phyloP scores from a whole-genome alignment of 1,139 yeast genomes.

The Nakaseomyces uthaithaninus region DNA sequence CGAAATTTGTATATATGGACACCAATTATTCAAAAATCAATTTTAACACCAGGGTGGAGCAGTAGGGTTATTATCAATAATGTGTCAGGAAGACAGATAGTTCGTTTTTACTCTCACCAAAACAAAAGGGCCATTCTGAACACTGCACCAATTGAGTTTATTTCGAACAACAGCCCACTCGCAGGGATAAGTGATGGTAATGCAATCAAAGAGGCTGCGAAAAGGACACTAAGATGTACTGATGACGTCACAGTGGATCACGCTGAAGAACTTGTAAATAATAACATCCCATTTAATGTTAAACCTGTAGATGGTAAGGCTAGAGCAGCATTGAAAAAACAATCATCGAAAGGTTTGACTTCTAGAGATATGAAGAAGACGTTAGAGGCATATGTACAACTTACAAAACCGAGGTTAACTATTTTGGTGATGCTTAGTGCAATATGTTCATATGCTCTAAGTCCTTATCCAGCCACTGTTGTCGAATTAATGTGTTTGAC shows the following conservation, averaged over 20 bases:
- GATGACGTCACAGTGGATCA: slow-evolving; percentile 24
- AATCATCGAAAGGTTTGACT: slow-evolving; percentile 11
- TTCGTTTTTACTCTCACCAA: neutral
- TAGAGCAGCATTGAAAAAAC: slow-evolving; percentile 12
- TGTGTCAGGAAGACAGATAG: neutral
- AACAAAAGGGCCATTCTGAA: slow-evolving; percentile 18
- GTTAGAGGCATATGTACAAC: slow-evolving; percentile 57
- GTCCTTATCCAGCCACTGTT: slow-evolving; percentile 71
- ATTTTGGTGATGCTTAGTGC: slow-evolving; percentile 83
- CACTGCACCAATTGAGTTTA: slow-evolving; percentile 34
- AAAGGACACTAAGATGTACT: slow-evolving; percentile 34
- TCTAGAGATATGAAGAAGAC: slow-evolving; percentile 31
- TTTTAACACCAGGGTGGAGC: neutral
- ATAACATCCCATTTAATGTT: slow-evolving; percentile 47
- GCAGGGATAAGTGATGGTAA: slow-evolving; percentile 7
- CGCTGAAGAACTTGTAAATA: neutral
- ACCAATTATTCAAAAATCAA: neutral
- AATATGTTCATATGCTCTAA: slow-evolving; percentile 86
- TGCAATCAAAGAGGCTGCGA: slow-evolving; percentile 17
- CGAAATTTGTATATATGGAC: slow-evolving; percentile 5
- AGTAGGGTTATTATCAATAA: neutral
- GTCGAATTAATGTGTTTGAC: slow-evolving; percentile 65
- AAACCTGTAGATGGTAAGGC: slow-evolving; percentile 32
- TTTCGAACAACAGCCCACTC: slow-evolving; percentile 25
- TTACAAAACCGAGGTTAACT: slow-evolving; percentile 84